Conservation (phyloP, 176 grass and related monocot species). For the Oryza glumipatula region DNA sequence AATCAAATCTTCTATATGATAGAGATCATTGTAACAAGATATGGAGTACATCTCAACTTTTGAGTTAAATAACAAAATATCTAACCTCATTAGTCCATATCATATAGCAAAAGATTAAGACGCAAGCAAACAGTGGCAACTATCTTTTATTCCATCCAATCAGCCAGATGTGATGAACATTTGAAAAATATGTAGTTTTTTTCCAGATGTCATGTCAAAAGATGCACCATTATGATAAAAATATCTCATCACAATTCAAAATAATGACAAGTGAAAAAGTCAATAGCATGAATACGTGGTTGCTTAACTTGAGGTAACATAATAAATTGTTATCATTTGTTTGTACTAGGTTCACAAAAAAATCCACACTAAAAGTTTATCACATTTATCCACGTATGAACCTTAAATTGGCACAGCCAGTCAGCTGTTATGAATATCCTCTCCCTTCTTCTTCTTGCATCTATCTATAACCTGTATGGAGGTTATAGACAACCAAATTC, state of each 20-base stretch:
- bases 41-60: background rate
- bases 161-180: background rate
- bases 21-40: background rate
- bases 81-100: background rate
- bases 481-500: background rate
- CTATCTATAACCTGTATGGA: background rate
- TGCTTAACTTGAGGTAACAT: background rate
- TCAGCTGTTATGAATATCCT: background rate
- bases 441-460: background rate
- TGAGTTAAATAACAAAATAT: background rate
- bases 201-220: constrained; percentile 2
- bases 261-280: constrained; percentile 1
- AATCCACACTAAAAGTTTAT: background rate
- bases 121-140: background rate
- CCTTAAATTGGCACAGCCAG: background rate
- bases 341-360: constrained; percentile 15
- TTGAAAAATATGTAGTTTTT: background rate
- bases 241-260: background rate
- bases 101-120: constrained; percentile 14
- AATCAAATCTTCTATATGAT: background rate
- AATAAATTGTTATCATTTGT: background rate
- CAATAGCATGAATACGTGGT: background rate
- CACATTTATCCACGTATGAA: background rate
- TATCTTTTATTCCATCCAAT: background rate
- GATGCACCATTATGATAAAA: background rate